Evolutionary conservation across 306 rosid genomes (phyloP).

Genomic region (Dicorynia guianensis): DNA sequence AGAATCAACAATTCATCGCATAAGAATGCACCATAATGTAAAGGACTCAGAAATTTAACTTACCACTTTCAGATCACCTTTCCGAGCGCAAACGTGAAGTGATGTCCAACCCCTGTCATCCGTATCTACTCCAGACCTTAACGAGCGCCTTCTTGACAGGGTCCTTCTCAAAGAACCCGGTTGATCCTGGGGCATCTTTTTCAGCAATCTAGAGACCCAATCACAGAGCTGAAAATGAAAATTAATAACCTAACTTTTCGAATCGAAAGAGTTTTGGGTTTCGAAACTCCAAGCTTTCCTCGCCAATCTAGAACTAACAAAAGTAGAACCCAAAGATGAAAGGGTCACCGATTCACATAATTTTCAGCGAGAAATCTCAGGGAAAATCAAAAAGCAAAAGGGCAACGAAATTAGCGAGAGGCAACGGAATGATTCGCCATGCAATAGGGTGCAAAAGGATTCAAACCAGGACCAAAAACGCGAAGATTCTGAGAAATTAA

Average conservation of each 20-base stretch:
- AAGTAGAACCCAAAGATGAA: constrained; percentile 23
- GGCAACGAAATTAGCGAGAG: constrained; percentile 67
- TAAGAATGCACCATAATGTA: background rate
- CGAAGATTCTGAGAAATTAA: constrained; percentile 72
- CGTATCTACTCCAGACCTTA: constrained; percentile 54
- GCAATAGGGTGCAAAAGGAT: constrained; percentile 90
- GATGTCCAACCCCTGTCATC: constrained; percentile 95
- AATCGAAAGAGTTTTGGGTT: background rate
- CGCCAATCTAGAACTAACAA: background rate
- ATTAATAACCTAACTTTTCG: background rate
- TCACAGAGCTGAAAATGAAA: background rate
- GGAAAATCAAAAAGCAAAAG: background rate
- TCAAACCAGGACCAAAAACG: constrained; percentile 95
- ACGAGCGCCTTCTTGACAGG: constrained; percentile 68
- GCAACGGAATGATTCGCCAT: constrained; percentile 66
- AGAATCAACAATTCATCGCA: background rate
- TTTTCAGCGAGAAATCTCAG: background rate
- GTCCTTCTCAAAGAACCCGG: constrained; percentile 46
- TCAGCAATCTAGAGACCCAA: constrained; percentile 19
- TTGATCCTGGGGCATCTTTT: constrained; percentile 53
- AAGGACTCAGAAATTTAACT: background rate
- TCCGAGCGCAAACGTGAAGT: constrained; percentile 78
- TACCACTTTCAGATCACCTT: constrained; percentile 81
- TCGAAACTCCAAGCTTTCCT: background rate
- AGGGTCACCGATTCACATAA: constrained; percentile 46